Percentiles rank a stretch among this genome's conserved stretches.
These are phyloP conservation scores for Apostasia shenzhenica DNA, from an alignment of 106 monocot species.

Conservation along the genomic window DNA sequence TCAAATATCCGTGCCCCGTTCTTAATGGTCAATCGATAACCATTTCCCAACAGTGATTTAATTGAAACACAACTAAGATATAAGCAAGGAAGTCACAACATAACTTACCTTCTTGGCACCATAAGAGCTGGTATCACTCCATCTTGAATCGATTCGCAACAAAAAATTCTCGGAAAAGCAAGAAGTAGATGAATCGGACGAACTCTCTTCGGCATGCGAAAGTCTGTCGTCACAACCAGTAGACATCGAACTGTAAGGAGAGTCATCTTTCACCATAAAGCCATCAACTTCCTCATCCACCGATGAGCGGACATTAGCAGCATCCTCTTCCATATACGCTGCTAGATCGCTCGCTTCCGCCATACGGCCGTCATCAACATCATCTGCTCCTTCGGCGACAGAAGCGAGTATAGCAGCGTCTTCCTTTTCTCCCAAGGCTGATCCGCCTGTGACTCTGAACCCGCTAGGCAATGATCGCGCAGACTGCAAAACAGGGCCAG, in stretches of 20 bases:
- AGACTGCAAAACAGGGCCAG: slow-evolving; percentile 5
- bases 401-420: not conserved
- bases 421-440: not conserved
- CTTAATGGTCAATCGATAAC: not conserved
- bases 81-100: not conserved
- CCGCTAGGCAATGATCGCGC: slow-evolving; percentile 18
- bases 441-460: slow-evolving; percentile 17
- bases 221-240: slow-evolving; percentile 13
- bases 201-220: slow-evolving; percentile 6
- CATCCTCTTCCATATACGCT: not conserved
- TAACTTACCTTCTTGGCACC: slow-evolving; percentile 14
- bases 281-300: slow-evolving; percentile 14
- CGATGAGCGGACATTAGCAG: not conserved
- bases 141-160: slow-evolving; percentile 12
- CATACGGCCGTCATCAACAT: slow-evolving; percentile 1
- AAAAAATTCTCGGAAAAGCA: slow-evolving; percentile 11
- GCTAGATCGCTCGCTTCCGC: slow-evolving; percentile 2
- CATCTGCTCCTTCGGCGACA: not conserved
- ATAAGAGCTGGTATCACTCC: slow-evolving; percentile 16
- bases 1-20: not conserved
- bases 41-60: not conserved
- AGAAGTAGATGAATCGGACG: not conserved
- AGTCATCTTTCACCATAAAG: slow-evolving; percentile 32
- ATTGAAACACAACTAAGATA: too few relatives aligned
- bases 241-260: slow-evolving; percentile 47